Percentiles rank a stretch among this genome's conserved stretches.
Conservation (phyloP, 1,284 basidiomycete genomes). For the Boletus holoroseus region DNA sequence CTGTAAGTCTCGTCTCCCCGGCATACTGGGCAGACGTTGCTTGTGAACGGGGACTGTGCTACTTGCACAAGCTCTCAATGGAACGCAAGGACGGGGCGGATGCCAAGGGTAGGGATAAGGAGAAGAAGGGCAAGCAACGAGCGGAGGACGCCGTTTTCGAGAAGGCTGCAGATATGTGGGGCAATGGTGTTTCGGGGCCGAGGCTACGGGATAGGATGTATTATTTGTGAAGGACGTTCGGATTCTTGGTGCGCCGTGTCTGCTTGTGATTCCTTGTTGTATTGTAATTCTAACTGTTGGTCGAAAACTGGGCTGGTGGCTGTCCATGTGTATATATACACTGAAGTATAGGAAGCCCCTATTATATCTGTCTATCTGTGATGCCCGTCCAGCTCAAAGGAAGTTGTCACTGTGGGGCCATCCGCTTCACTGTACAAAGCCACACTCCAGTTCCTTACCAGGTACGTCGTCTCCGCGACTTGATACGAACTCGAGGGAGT, state of each 20-base stretch:
- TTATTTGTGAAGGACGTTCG: conserved; percentile 49
- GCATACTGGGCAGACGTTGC: conserved; percentile 74
- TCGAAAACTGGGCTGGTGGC: not conserved
- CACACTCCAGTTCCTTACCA: conserved; percentile 57
- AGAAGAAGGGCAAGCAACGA: conserved; percentile 10
- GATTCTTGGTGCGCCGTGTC: not conserved
- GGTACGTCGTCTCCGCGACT: conserved; percentile 29
- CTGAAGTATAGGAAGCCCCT: not conserved
- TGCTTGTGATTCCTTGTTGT: not conserved
- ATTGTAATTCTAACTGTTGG: not conserved
- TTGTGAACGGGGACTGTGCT: conserved; percentile 73
- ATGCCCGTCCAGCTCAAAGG: conserved; percentile 54
- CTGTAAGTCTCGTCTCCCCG: conserved; percentile 71
- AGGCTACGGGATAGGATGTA: conserved; percentile 63
- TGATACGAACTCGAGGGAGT: not conserved
- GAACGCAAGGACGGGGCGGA: conserved; percentile 35
- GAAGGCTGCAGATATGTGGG: conserved; percentile 55
- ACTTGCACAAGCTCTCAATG: conserved; percentile 55
- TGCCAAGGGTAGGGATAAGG: conserved; percentile 3
- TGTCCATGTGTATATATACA: not conserved
- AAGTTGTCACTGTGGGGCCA: conserved; percentile 57
- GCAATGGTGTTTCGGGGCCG: conserved; percentile 46
- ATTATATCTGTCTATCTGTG: not conserved
- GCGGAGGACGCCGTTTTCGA: conserved; percentile 30
- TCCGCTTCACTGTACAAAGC: conserved; percentile 48